These are phyloP conservation scores for Epichloe scottii DNA, from an alignment of 2,329 filamentous ascomycete species.

Conservation along the genomic window DNA sequence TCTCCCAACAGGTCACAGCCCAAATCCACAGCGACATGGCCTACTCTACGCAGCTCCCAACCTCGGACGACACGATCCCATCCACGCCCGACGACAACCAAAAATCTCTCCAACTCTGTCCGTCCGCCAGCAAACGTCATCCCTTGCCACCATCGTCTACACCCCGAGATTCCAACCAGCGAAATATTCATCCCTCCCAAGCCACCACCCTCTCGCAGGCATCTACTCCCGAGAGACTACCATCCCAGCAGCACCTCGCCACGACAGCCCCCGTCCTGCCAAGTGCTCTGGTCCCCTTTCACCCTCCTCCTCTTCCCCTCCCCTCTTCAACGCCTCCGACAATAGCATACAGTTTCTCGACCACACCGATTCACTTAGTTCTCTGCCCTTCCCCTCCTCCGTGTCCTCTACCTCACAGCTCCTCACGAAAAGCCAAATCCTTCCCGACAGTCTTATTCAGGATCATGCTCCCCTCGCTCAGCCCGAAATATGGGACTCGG, in stretches of 20 bases:
- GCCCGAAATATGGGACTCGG: constrained; percentile 26
- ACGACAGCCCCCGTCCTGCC: not conserved
- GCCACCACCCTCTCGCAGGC: constrained; percentile 25
- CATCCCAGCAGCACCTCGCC: constrained; percentile 1
- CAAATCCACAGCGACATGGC: constrained; percentile 36
- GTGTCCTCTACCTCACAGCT: constrained; percentile 30
- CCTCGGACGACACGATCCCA: constrained; percentile 17
- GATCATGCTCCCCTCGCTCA: constrained; percentile 21
- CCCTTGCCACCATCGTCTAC: not conserved
- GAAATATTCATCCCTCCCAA: constrained; percentile 18
- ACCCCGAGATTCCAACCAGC: constrained; percentile 3
- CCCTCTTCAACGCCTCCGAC: constrained; percentile 9
- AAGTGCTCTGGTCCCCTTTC: not conserved
- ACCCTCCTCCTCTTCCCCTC: constrained; percentile 6
- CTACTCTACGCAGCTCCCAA: constrained; percentile 24
- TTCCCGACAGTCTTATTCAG: constrained; percentile 33
- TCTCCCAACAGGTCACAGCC: constrained; percentile 39
- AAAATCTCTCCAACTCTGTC: not conserved
- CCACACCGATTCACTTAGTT: constrained; percentile 10
- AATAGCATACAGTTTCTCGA: constrained; percentile 18
- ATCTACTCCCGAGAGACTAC: constrained; percentile 19
- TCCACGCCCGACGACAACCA: constrained; percentile 18
- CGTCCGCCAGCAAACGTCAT: not conserved
- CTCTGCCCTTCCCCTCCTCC: constrained; percentile 7
- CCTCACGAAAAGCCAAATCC: constrained; percentile 37